Conservation (phyloP, 2,329 filamentous ascomycete genomes). For the Sporothrix brunneoviolacea region DNA sequence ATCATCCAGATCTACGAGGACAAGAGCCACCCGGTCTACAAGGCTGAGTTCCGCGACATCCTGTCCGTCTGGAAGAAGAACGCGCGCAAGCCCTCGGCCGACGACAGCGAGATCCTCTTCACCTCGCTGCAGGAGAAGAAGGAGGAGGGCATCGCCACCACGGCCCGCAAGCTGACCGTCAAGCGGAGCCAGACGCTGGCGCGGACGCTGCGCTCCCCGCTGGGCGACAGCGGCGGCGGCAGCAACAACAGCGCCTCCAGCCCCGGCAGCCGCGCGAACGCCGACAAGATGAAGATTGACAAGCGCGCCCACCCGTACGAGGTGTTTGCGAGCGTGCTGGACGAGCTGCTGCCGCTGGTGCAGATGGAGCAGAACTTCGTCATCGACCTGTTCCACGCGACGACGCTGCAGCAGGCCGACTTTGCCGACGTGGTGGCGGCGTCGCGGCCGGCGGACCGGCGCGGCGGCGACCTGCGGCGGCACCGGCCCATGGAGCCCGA, state of each 20-base stretch:
- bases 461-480: conserved; percentile 64
- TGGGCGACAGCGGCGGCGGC: conserved; percentile 43
- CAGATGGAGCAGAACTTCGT: conserved; percentile 96
- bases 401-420: conserved; percentile 73
- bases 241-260: background rate
- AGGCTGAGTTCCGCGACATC: conserved; percentile 73
- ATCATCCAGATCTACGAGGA: conserved; percentile 75
- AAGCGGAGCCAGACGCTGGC: conserved; percentile 87
- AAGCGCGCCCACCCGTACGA: conserved; percentile 69
- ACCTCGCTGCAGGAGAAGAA: conserved; percentile 79
- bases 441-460: conserved; percentile 59
- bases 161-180: conserved; percentile 84
- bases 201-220: conserved; percentile 61
- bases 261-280: background rate
- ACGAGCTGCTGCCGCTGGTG: conserved; percentile 75
- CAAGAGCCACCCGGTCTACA: conserved; percentile 69
- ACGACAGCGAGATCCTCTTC: conserved; percentile 82
- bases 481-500: conserved; percentile 83
- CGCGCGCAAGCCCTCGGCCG: conserved; percentile 65
- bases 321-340: conserved; percentile 70
- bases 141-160: conserved; percentile 62
- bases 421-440: conserved; percentile 74
- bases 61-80: conserved; percentile 72
- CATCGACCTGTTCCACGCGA: conserved; percentile 93
- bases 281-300: conserved; percentile 30